These are phyloP conservation scores for Colletotrichum cordylinicola DNA, from an alignment of 2,329 filamentous ascomycete species.

Conservation along the genomic window DNA sequence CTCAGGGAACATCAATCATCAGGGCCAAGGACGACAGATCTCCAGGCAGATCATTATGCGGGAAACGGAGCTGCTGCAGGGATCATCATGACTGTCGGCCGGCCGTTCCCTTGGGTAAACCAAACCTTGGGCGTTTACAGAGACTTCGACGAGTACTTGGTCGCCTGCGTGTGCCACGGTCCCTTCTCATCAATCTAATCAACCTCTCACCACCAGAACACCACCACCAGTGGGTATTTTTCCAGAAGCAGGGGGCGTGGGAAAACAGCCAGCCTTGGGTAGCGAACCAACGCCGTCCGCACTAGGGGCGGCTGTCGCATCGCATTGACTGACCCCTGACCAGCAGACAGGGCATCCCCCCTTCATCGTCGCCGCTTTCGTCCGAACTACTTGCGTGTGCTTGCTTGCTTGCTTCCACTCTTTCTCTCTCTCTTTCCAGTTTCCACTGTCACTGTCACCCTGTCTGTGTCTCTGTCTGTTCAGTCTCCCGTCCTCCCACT, in stretches of 20 bases:
- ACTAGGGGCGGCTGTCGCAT: constrained; percentile 19
- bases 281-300: background rate
- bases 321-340: constrained; percentile 19
- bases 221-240: constrained; percentile 2
- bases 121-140: background rate
- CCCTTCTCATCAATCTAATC: background rate
- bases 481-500: background rate
- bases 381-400: constrained; percentile 20
- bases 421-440: background rate
- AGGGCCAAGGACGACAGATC: background rate
- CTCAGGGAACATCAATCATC: background rate
- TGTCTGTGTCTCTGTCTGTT: background rate
- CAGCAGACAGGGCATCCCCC: background rate
- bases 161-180: background rate
- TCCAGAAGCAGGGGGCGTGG: constrained; percentile 2
- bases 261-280: background rate
- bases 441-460: background rate
- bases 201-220: constrained; percentile 19
- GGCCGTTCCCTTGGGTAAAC: constrained; percentile 2
- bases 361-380: background rate
- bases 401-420: background rate
- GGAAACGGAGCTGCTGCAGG: background rate
- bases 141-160: background rate
- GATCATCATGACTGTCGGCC: background rate
- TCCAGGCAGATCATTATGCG: constrained; percentile 1